A percentile compares a stretch with the other conserved stretches of the same genome.
Conservation (phyloP, 1,284 basidiomycete species). For the Trametes sp. region DNA sequence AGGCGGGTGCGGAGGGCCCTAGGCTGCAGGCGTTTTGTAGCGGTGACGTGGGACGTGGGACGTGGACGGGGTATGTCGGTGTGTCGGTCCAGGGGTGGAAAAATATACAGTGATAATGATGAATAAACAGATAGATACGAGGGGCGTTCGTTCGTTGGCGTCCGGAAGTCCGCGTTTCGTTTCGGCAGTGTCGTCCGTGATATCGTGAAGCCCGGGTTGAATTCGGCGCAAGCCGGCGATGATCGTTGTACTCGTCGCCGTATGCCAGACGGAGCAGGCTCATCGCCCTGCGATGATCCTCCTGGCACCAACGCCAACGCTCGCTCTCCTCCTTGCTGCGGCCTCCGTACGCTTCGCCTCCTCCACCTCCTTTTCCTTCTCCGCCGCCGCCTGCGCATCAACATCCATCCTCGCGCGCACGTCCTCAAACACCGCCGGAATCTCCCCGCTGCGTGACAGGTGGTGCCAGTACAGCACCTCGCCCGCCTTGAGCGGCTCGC, state of each 20-base stretch:
- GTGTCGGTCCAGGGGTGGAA: background rate
- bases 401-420: conserved; percentile 48
- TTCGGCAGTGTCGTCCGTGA: no score
- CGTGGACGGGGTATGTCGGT: background rate
- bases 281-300: conserved; percentile 7
- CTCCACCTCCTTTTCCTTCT: background rate
- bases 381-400: conserved; percentile 15
- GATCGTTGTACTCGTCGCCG: background rate
- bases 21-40: background rate
- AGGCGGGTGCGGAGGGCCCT: background rate
- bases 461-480: conserved; percentile 85
- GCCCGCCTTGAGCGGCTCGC: conserved; percentile 57
- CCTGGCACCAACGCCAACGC: background rate
- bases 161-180: background rate
- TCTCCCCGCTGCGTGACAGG: conserved; percentile 76
- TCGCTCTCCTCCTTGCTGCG: background rate
- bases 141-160: conserved; percentile 4
- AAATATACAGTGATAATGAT: conserved; percentile 33
- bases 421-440: conserved; percentile 69
- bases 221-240: no score
- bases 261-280: background rate
- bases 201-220: no score
- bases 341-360: background rate
- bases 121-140: conserved; percentile 32
- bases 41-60: no score